Percentiles rank a stretch among this genome's conserved stretches.
phyloP scores from a whole-genome alignment of 1,284 basidiomycete species.

The Leccinum griseonigrum region DNA sequence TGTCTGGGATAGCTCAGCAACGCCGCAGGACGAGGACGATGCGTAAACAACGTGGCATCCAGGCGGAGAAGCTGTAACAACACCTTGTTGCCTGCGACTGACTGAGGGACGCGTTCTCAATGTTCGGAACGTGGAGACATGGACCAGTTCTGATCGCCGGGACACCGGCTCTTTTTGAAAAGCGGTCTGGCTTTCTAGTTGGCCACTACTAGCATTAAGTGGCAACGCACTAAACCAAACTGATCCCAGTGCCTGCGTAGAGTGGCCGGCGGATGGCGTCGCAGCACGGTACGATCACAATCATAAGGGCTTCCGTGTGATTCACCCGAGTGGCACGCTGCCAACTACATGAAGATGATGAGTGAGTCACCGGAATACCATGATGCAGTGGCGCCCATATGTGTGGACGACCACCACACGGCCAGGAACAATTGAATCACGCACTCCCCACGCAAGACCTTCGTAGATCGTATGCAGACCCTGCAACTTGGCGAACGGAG shows the following conservation, averaged over 20 bases:
- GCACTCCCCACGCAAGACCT: constrained; percentile 17
- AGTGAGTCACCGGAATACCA: neutral
- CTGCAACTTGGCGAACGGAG: constrained; percentile 12
- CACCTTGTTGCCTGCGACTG: neutral
- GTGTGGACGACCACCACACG: constrained; percentile 9
- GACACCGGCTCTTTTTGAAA: constrained; percentile 4
- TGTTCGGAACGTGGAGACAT: neutral
- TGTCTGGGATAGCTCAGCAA: neutral
- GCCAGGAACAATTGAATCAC: neutral
- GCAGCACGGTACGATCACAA: neutral
- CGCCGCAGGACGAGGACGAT: neutral
- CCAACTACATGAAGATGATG: constrained; percentile 4
- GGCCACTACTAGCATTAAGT: neutral
- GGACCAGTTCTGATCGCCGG: constrained; percentile 4
- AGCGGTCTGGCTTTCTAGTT: neutral
- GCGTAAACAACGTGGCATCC: constrained; percentile 18
- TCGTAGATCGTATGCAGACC: constrained; percentile 12
- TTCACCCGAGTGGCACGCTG: neutral
- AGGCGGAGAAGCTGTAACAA: neutral
- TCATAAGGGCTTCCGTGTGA: neutral
- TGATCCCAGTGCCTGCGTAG: neutral
- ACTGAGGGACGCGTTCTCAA: constrained; percentile 5
- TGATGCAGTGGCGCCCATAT: constrained; percentile 5
- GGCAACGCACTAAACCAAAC: neutral
- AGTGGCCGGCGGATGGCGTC: neutral